Conservation (phyloP, 2,329 filamentous ascomycete genomes). For the Onygenales sp. region DNA sequence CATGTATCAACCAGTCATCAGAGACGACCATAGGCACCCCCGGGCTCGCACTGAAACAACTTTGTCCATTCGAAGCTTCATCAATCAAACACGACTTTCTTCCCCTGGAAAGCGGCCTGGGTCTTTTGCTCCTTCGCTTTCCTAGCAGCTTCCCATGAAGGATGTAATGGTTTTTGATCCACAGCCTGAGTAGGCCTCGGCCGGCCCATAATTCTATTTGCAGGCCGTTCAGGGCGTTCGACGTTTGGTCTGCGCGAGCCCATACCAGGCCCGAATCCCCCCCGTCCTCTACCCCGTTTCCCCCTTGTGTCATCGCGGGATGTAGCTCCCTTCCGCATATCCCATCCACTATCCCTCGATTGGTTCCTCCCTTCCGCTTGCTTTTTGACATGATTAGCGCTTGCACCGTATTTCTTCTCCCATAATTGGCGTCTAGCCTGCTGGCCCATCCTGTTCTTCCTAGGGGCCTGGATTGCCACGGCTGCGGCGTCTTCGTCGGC, state of each 20-base stretch:
- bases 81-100: conserved; percentile 55
- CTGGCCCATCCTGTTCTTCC: conserved; percentile 55
- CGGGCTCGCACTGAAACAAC: background rate
- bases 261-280: conserved; percentile 10
- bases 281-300: conserved; percentile 13
- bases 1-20: too few relatives aligned
- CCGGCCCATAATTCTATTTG: background rate
- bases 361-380: conserved; percentile 23
- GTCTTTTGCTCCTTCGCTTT: conserved; percentile 44
- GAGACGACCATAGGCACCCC: too few relatives aligned
- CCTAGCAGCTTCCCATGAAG: conserved; percentile 56
- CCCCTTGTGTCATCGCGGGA: conserved; percentile 15
- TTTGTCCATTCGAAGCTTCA: too few relatives aligned
- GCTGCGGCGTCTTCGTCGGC: conserved; percentile 39
- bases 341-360: conserved; percentile 46
- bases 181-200: conserved; percentile 15
- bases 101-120: conserved; percentile 45
- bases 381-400: conserved; percentile 49
- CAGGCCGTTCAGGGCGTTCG: background rate
- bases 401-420: conserved; percentile 52
- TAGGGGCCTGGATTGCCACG: conserved; percentile 26
- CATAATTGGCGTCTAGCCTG: conserved; percentile 51
- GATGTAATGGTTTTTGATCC: conserved; percentile 49
- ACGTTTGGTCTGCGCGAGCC: background rate
- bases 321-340: conserved; percentile 48